Evolutionary conservation across 139 green algal genomes (phyloP), one percentile per base, ranked within the genome.

Genomic region (Ulvella scutata): DNA sequence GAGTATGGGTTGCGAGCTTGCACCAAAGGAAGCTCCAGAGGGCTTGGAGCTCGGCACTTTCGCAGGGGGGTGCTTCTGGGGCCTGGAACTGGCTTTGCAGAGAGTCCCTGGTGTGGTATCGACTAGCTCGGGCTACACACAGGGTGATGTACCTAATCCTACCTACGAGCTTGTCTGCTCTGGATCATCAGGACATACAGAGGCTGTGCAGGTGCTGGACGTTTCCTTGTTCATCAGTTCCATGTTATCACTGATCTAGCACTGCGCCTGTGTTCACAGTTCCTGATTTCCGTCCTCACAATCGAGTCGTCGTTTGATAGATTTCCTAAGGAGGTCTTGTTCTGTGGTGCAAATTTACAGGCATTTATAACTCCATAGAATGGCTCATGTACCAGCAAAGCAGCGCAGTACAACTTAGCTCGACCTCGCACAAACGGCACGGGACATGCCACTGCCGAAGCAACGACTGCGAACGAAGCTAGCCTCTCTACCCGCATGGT

Each of bases 31-130:
- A 2, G 73, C 85, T 3, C 86, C 78, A 4, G 82, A 85, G 40
- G 77, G 81, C 9, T 74, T 87, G 36, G 72, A 85, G 62, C 79
- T 89, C 9, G 86, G 84, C 7, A 91, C 87, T 2, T 86, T 91
- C 60, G 85, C 79, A 3, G 86, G 86, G 59, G 91, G 91, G 7
- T 96, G 91, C 85, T 96, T 96, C 84, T 96, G 91, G 91, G 90
- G 90, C 3, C 62, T 90, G 7, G 87, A 95, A 80, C 85, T 95
- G 17, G 83, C 79, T 2, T 90, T 85, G 75, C 87, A 91, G 79
- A 80, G 90, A 7, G 85, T 94, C 34, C 89, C 89, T 2, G 91
- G 89, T 26, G 89, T 94, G 17, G 51, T 77, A 2, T 79, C 85
- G 29, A 94, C 89, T 2, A 81, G 38, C 17, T 86, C 91, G 2